Percentiles rank a stretch among this genome's conserved stretches.
Conservation (phyloP, 495 filamentous ascomycete genomes). For the Stereocaulon alpinum region DNA sequence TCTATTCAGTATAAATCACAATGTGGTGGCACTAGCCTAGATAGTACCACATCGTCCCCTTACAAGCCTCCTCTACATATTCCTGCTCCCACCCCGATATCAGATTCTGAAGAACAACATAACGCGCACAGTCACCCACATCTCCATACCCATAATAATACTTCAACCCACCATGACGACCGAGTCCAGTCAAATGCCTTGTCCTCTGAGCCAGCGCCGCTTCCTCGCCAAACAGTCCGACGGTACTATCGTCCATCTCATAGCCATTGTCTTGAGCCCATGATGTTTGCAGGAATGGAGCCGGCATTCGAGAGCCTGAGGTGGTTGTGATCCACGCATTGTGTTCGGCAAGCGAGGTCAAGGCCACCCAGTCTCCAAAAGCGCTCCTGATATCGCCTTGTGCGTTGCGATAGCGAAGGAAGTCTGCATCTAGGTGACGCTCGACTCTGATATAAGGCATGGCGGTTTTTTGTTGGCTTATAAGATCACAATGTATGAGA, state of each 20-base stretch:
- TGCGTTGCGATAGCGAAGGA: neutral
- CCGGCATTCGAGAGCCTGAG: neutral
- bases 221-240: neutral
- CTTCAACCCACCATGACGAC: too few relatives aligned
- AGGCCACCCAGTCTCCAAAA: neutral
- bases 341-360: neutral
- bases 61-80: too few relatives aligned
- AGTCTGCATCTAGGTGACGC: neutral
- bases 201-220: neutral
- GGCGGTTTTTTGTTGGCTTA: neutral
- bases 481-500: neutral
- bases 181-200: neutral
- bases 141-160: too few relatives aligned
- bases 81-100: too few relatives aligned
- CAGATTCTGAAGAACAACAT: too few relatives aligned
- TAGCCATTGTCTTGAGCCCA: neutral
- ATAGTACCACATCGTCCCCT: too few relatives aligned
- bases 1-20: too few relatives aligned
- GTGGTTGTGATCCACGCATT: neutral
- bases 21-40: too few relatives aligned
- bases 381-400: neutral
- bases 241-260: neutral
- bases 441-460: neutral
- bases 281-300: neutral
- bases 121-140: too few relatives aligned